Evolutionary conservation across 2,329 filamentous ascomycete species (phyloP).

Genomic region (Fusarium redolens): DNA sequence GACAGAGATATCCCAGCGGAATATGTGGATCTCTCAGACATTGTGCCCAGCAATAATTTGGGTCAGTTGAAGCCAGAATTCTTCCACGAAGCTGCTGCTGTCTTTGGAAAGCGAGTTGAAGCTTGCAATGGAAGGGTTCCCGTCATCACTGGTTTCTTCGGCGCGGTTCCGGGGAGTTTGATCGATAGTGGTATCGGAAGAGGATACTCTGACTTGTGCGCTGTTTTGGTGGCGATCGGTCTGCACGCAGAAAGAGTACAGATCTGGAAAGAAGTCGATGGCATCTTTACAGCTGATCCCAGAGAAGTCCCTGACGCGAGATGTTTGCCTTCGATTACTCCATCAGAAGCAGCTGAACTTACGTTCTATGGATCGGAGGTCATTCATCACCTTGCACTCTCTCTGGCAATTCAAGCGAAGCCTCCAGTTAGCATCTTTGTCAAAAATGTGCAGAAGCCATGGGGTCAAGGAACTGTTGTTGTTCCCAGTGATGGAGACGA

Average conservation of each 20-base stretch:
- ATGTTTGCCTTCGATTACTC: neutral
- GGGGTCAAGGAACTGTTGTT: neutral
- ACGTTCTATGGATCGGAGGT: neutral
- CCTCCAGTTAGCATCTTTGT: neutral
- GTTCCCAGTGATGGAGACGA: neutral
- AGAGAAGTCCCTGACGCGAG: neutral
- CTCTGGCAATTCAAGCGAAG: neutral
- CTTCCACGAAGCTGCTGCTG: neutral
- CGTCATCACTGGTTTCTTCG: neutral
- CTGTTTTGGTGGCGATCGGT: neutral
- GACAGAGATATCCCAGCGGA: neutral
- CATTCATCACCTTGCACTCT: neutral
- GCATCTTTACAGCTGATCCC: neutral
- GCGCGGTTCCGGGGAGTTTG: neutral
- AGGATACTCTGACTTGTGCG: neutral
- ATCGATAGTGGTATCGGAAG: neutral
- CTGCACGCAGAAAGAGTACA: neutral
- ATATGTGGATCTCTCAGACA: neutral
- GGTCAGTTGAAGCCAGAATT: neutral
- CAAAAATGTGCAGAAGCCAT: neutral
- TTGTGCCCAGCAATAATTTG: neutral
- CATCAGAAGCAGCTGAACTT: neutral
- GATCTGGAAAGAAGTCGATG: neutral
- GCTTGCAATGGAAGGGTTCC: neutral
- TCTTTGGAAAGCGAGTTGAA: neutral